These are phyloP conservation scores for Glaciozyma antarctica DNA, from an alignment of 768 basidiomycete genomes.

Conservation along the genomic window DNA sequence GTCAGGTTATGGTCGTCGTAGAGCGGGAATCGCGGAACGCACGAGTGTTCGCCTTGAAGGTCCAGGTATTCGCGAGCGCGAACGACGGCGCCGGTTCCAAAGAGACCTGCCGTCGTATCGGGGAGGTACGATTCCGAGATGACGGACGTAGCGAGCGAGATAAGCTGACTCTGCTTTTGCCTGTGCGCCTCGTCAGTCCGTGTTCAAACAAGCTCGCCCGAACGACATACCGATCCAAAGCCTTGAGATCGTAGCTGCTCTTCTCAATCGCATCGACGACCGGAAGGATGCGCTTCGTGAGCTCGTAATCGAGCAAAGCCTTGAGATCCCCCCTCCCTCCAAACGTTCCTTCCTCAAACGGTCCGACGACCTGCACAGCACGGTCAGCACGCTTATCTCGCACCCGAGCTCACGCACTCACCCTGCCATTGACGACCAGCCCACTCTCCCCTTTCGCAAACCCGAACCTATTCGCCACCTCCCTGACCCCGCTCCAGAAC, in stretches of 20 bases:
- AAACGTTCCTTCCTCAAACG: constrained; percentile 55
- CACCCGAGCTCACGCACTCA: constrained; percentile 42
- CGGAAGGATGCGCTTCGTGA: constrained; percentile 58
- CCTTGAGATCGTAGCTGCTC: constrained; percentile 41
- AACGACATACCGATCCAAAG: constrained; percentile 1
- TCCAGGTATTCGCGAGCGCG: constrained; percentile 6
- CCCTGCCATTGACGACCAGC: constrained; percentile 72
- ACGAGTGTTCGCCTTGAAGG: constrained; percentile 16
- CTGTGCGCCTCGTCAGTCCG: background rate
- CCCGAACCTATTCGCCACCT: constrained; percentile 11
- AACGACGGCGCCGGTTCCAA: constrained; percentile 12
- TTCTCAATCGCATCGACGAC: constrained; percentile 55
- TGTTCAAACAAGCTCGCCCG: background rate
- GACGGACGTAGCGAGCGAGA: constrained; percentile 51
- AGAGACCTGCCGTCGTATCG: constrained; percentile 39
- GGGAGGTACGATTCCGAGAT: constrained; percentile 55
- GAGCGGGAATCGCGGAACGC: background rate
- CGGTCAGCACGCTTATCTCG: background rate
- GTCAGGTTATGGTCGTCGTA: too few species aligned
- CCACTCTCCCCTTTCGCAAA: constrained; percentile 47
- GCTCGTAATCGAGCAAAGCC: constrained; percentile 63
- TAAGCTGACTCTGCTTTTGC: background rate
- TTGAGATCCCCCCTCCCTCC: constrained; percentile 62
- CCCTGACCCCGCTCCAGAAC: constrained; percentile 13
- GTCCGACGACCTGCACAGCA: constrained; percentile 59